Base-by-base conservation (phyloP, 2,329 filamentous ascomycete genomes). In the Xylariaceae sp. region DNA sequence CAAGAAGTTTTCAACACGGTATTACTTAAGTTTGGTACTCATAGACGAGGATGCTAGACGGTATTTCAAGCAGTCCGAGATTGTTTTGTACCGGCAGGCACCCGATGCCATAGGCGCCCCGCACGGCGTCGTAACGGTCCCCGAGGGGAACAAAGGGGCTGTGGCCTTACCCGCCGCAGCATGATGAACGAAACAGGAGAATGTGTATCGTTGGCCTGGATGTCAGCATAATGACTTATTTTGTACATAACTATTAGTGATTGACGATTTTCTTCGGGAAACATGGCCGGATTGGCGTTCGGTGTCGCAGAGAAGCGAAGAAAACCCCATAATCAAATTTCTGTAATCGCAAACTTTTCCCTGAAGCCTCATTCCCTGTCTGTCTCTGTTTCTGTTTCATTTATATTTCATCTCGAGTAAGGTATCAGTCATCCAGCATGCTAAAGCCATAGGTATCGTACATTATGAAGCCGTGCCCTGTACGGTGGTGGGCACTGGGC, bases 41-140 rank as follows among this genome's bases (percentile, higher is more conserved):
- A 97, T 97, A 67, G 92, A 97, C 71, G 92, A 97, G 84, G 94
- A 99, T 75, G 94, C 94, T 53, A 87, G 94, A 69, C 86, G 94
- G 69, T 99, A 99, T 78, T 99, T 99, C 79, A 99, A 99, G 76
- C 94, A 99, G 76, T 97, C 92, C 55, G 94, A 99, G 78, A 99
- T 99, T 73, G 92, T 97, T 60, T 86, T 99, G 55, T 97, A 89
- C 79, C 87, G 94, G 66, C 94, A 97, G 74, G 81, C 84, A 15
- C 84, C 85, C 5, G 84, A 87, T 64, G 76, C 81, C 52, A 74
- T 76, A 48, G 76, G 74, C 64, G 74, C 71, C 52, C 78, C 80
- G 65, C 77, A 75, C 64, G 78, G 76, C 68, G 72, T 79, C 57
- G 74, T 78, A 37, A 71, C 76, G 2, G 75, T 78, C 11, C 75